Conservation (phyloP, 306 rosid genomes). For the Castanea sativa region DNA sequence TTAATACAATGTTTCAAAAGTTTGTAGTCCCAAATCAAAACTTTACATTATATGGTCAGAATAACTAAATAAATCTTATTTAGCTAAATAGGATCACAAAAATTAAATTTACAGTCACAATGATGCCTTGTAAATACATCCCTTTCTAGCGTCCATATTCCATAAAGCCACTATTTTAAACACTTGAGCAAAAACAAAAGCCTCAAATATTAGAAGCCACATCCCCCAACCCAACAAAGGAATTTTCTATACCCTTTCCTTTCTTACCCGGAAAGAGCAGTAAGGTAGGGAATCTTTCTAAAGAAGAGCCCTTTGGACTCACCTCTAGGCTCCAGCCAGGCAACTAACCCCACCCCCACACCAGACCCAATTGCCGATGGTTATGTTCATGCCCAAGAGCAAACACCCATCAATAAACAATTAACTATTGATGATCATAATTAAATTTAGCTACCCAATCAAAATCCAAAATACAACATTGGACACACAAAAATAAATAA, state of each 20-base stretch:
- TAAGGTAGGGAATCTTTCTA: too few relatives aligned
- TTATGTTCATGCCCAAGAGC: not conserved
- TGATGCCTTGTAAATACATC: not conserved
- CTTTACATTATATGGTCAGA: too few relatives aligned
- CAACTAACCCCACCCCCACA: too few relatives aligned
- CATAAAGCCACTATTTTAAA: not conserved
- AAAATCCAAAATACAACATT: constrained; percentile 1
- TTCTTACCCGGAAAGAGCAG: not conserved
- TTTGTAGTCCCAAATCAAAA: too few relatives aligned
- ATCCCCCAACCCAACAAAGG: too few relatives aligned
- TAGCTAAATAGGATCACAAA: too few relatives aligned
- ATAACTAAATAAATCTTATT: too few relatives aligned
- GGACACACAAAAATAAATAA: not conserved
- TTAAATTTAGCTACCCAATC: not conserved
- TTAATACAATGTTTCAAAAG: not conserved
- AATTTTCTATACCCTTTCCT: not conserved
- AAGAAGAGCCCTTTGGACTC: too few relatives aligned
- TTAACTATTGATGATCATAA: not conserved
- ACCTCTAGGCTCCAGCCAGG: too few relatives aligned
- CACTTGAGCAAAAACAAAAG: too few relatives aligned
- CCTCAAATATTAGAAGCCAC: too few relatives aligned
- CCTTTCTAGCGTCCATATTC: not conserved
- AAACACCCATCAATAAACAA: not conserved
- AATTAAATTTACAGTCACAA: not conserved
- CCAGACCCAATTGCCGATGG: too few relatives aligned